Percentiles rank a stretch among this genome's conserved stretches.
phyloP scores from a whole-genome alignment of 257 asterid genomes.

The Solanum chmielewskii region DNA sequence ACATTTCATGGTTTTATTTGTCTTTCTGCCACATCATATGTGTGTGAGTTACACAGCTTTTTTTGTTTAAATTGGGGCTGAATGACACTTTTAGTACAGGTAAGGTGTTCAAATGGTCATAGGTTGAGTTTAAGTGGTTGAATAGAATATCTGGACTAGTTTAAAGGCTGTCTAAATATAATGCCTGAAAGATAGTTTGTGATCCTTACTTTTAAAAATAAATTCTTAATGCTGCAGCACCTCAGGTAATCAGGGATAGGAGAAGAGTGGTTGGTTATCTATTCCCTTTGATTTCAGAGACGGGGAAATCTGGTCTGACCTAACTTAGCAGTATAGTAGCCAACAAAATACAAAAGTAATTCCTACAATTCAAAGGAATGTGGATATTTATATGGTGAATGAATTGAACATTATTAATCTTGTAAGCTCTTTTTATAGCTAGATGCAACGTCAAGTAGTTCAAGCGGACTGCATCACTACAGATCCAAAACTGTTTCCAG shows the following conservation, averaged over 20 bases:
- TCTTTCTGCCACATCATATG: neutral
- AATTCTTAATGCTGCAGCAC: neutral
- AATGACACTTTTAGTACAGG: neutral
- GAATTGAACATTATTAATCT: neutral
- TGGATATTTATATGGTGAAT: neutral
- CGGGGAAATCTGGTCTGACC: neutral
- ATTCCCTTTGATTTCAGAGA: neutral
- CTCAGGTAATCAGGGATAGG: neutral
- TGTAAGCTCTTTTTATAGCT: neutral
- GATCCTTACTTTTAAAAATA: neutral
- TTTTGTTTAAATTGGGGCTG: neutral
- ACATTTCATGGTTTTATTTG: neutral
- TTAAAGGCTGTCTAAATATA: neutral
- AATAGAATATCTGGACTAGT: neutral
- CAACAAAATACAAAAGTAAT: neutral
- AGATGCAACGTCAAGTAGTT: neutral
- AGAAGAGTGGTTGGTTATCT: neutral
- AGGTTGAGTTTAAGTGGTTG: neutral
- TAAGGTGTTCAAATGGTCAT: neutral
- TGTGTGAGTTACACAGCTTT: neutral
- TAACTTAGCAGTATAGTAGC: neutral
- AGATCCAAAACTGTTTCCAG: neutral
- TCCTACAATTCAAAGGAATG: neutral
- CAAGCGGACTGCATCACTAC: neutral
- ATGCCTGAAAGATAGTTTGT: neutral